Base-by-base conservation (phyloP, 2,329 filamentous ascomycete species). In the Emergomyces africanus region DNA sequence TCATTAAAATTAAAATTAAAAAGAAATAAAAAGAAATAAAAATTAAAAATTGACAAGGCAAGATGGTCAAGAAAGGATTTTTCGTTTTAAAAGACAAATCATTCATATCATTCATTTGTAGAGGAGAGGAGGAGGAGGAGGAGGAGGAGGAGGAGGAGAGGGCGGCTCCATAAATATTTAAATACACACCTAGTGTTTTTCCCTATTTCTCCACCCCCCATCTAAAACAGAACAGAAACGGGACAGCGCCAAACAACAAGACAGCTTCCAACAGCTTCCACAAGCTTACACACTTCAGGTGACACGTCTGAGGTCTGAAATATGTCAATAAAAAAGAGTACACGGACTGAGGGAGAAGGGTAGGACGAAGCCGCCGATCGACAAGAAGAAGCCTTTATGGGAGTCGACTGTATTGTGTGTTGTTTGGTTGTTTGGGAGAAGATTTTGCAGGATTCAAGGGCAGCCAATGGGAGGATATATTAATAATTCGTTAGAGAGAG, bases 221-320 rank as follows among this genome's bases (percentile, higher is more conserved):
- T 20, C 23, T 5, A 20, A 23, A 1, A 20, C n/a, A n/a, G n/a
- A n/a, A n/a, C n/a, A n/a, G n/a, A 14, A 20, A 48, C 20, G 25
- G 44, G 23, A 1, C 41, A 20, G n/a, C n/a, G 20, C 4, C 25
- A 28, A 49, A 55, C n/a, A 61, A 62, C 48, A 59, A 44, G 41
- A 44, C 44, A 48, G 20, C 20, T 25, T 18, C 20, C 42, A 46
- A 46, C 42, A 46, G 42, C 8, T 48, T 25, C 20, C 44, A 25
- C 44, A 12, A 5, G 2, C 20, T 5, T 55, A 56, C 41, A 51
- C 44, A 53, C 30, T 44, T 28, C 3, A 57, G 58, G 28, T 33
- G 28, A 50, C 48, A 50, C 5, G 25, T 35, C 25, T n/a, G 28
- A 9, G 33, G 25, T 35, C 25, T n/a, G 28, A 9, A 50, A 33